Evolutionary conservation across 768 basidiomycete species (phyloP).

Genomic region (Lactarius hengduanensis): DNA sequence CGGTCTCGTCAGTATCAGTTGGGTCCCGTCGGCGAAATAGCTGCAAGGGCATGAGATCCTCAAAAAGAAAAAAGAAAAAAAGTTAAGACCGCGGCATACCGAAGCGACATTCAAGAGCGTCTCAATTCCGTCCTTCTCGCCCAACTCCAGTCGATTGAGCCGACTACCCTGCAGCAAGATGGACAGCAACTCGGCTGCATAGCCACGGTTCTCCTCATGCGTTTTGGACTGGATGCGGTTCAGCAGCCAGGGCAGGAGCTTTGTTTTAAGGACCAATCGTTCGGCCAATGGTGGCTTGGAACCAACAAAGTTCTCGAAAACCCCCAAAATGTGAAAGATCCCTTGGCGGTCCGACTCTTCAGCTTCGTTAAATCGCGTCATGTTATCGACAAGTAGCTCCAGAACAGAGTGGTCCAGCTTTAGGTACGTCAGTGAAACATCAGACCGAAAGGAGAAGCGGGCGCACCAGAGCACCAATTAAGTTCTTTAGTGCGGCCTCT

Average conservation of each 20-base stretch:
- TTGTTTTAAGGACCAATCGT: constrained; percentile 70
- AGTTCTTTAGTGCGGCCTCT: constrained; percentile 66
- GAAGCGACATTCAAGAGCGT: constrained; percentile 70
- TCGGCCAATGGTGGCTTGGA: constrained; percentile 77
- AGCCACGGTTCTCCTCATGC: constrained; percentile 89
- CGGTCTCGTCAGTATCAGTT: constrained; percentile 81
- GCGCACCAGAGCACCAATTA: constrained; percentile 77
- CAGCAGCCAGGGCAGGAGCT: constrained; percentile 75
- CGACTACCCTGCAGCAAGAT: constrained; percentile 80
- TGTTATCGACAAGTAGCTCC: constrained; percentile 87
- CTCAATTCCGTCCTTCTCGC: constrained; percentile 78
- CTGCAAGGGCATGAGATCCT: constrained; percentile 41
- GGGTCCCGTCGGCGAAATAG: constrained; percentile 89
- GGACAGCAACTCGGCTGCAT: constrained; percentile 91
- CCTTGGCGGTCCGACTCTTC: constrained; percentile 93
- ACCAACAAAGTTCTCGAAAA: constrained; percentile 90
- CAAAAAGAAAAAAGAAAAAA: constrained; percentile 1
- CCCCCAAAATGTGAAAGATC: constrained; percentile 89
- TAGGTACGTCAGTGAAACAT: constrained; percentile 15
- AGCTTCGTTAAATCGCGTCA: constrained; percentile 80
- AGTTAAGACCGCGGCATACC: constrained; percentile 45
- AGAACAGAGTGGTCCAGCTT: constrained; percentile 82
- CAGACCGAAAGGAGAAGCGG: constrained; percentile 3
- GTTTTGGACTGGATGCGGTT: constrained; percentile 66
- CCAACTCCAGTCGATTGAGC: constrained; percentile 66